Conservation (phyloP, 768 basidiomycete species). For the Lactarius deliciosus region DNA sequence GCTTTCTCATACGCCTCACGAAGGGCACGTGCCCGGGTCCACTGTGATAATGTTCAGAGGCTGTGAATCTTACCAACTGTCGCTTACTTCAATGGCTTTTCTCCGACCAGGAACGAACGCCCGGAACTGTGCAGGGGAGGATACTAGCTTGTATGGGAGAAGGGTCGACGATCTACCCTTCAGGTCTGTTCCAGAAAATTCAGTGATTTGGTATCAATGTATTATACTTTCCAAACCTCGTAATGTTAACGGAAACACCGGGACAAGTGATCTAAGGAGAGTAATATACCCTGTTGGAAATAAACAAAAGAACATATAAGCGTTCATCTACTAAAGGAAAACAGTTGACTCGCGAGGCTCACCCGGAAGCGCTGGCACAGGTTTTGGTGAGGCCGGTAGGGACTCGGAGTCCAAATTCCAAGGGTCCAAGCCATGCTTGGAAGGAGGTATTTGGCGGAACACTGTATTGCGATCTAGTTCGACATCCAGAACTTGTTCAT, state of each 20-base stretch:
- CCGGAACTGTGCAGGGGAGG: conserved; percentile 38
- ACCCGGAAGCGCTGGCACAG: conserved; percentile 6
- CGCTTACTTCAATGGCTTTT: conserved; percentile 49
- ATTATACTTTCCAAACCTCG: conserved; percentile 36
- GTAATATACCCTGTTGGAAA: conserved; percentile 36
- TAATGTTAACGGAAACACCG: conserved; percentile 45
- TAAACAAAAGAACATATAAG: conserved; percentile 5
- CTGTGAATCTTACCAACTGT: not conserved
- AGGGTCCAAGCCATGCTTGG: conserved; percentile 23
- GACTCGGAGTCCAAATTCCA: conserved; percentile 9
- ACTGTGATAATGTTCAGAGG: conserved; percentile 35
- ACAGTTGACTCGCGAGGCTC: not conserved
- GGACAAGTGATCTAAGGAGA: conserved; percentile 39
- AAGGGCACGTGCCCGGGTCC: conserved; percentile 46
- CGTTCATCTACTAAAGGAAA: conserved; percentile 3
- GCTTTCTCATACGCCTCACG: conserved; percentile 40
- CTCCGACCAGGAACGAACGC: conserved; percentile 43
- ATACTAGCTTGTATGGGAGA: conserved; percentile 43
- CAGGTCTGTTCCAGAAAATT: conserved; percentile 36
- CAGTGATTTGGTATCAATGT: not conserved
- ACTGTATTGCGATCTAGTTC: conserved; percentile 47
- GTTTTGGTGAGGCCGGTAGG: not conserved
- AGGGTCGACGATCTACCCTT: conserved; percentile 35
- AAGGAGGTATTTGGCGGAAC: conserved; percentile 37
- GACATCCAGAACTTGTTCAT: conserved; percentile 51